Conservation (phyloP, 805 yeast genomes). For the Lachancea dasiensis region DNA sequence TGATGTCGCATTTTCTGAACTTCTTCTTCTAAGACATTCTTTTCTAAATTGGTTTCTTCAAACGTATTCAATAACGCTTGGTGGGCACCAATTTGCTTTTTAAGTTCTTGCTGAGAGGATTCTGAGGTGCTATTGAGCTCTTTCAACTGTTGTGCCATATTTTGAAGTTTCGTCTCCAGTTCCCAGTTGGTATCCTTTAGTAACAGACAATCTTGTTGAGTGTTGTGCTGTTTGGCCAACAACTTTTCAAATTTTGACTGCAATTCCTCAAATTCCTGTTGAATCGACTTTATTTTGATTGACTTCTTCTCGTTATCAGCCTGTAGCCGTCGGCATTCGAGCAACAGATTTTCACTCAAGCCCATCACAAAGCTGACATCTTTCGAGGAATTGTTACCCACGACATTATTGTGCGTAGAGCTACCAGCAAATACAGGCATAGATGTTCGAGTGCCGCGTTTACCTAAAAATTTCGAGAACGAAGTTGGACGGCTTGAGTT, state of each 20-base stretch:
- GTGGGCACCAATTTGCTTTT: conserved; percentile 34
- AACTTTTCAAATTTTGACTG: conserved; percentile 16
- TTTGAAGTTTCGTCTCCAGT: conserved; percentile 47
- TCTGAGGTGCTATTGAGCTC: conserved; percentile 39
- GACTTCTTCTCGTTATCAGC: conserved; percentile 52
- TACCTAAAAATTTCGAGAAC: conserved; percentile 9
- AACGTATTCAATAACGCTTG: conserved; percentile 40
- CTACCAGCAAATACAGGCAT: conserved; percentile 24
- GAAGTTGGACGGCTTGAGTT: conserved; percentile 5
- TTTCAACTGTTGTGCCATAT: conserved; percentile 29
- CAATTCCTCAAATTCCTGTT: conserved; percentile 38
- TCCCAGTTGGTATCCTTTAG: conserved; percentile 61
- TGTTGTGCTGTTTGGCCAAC: conserved; percentile 8
- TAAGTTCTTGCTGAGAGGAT: conserved; percentile 37
- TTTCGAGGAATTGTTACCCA: conserved; percentile 36
- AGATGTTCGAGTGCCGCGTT: conserved; percentile 13
- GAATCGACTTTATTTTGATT: conserved; percentile 36
- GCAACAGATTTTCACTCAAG: conserved; percentile 61
- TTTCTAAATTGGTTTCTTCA: conserved; percentile 41
- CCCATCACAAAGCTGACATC: conserved; percentile 71
- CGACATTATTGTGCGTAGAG: conserved; percentile 24
- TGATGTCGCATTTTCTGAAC: conserved; percentile 34
- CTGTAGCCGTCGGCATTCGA: conserved; percentile 64
- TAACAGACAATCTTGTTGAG: conserved; percentile 35
- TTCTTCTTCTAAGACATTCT: conserved; percentile 37